These are phyloP conservation scores for Hysterium pulicare DNA, from an alignment of 2,329 filamentous ascomycete species.

Conservation along the genomic window DNA sequence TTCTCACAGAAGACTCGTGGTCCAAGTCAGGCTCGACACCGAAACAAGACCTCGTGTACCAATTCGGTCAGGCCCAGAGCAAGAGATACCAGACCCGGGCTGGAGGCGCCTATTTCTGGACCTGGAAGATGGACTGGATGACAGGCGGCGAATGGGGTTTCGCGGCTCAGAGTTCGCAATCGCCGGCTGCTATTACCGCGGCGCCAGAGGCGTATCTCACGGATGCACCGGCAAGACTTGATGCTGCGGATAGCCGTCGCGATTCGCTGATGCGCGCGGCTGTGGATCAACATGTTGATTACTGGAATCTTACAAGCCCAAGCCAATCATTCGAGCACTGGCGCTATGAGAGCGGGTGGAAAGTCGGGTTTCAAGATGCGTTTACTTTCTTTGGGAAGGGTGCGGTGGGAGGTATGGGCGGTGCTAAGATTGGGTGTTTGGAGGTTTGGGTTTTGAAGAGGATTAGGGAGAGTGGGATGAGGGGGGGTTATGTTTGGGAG, in stretches of 20 bases:
- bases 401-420: slow-evolving; percentile 33
- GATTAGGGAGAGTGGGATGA: slow-evolving; percentile 49
- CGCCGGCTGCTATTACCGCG: slow-evolving; percentile 42
- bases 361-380: slow-evolving; percentile 55
- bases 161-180: slow-evolving; percentile 43
- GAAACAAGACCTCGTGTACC: slow-evolving; percentile 39
- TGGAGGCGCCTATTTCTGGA: slow-evolving; percentile 59
- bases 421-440: slow-evolving; percentile 55
- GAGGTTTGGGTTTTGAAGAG: slow-evolving; percentile 59
- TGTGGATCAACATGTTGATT: slow-evolving; percentile 45
- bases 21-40: slow-evolving; percentile 30
- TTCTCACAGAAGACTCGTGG: slow-evolving; percentile 52
- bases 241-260: slow-evolving; percentile 40
- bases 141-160: slow-evolving; percentile 62
- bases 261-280: slow-evolving; percentile 34
- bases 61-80: slow-evolving; percentile 51
- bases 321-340: slow-evolving; percentile 51
- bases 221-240: slow-evolving; percentile 37
- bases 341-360: slow-evolving; percentile 55
- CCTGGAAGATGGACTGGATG: slow-evolving; percentile 61
- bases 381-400: slow-evolving; percentile 49
- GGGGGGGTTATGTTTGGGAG: slow-evolving; percentile 49
- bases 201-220: slow-evolving; percentile 39
- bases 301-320: slow-evolving; percentile 48
- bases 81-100: slow-evolving; percentile 48